Evolutionary conservation across 139 green algal genomes (phyloP), one percentile per base, ranked within the genome.

Genomic region (Micromonas pusilla): DNA sequence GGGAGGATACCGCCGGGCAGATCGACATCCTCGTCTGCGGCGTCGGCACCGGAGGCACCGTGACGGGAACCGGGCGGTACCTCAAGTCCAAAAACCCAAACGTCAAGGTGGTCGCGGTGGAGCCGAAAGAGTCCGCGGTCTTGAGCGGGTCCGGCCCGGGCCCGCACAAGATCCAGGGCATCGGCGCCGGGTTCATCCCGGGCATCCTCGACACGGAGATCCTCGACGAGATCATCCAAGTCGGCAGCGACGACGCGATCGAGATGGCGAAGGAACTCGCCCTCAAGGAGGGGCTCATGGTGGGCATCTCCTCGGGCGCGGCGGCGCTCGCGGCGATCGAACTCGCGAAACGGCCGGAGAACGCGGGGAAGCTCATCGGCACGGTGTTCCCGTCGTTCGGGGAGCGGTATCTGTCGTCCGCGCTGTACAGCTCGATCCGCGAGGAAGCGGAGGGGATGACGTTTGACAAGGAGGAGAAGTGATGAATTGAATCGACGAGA

Each of bases 161-260:
- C 4, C 93, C 95, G 62, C 95, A 99, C 85, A 97, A 98, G 90
- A 97, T 97, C 77, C 94, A 97, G 83, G 92, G 95, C 82, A 99
- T 99, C 67, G 95, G 95, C 34, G 95, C 95, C 0, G 95, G 95
- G 6, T 98, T 99, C 79, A 88, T 99, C n/a, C 96, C 96, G 2
- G 92, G 91, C 21, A 90, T 97, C 71, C 85, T 99, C 74, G 89
- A 98, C 84, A 88, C 88, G 9, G 77, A 82, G 16, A 64, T 97
- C 30, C 89, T 95, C 38, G 89, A 97, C 68, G 93, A 97, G 85
- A 84, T 98, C 30, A 81, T 97, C n/a, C 80, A 94, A 87, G 85
- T 98, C n/a, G 83, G 65, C 31, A 89, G 77, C 65, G 91, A 97
- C 73, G 92, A 97, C 9, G 80, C 92, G 5, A 85, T 99, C 28